Conservation (phyloP, 306 rosid species). For the Bauhinia variegata region DNA sequence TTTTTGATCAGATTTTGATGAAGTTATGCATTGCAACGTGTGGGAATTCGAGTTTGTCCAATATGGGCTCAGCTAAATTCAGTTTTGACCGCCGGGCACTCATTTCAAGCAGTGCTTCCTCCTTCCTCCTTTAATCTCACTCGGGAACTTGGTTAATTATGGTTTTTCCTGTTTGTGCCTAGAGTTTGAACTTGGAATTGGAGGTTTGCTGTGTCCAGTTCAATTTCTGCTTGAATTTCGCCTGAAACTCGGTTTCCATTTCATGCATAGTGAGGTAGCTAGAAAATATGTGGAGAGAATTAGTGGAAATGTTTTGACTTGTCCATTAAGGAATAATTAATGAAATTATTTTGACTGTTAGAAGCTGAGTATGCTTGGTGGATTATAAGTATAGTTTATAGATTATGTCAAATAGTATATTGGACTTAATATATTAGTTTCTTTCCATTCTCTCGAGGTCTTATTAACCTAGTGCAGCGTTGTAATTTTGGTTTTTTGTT, state of each 20-base stretch:
- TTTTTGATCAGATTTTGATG: conserved; percentile 34
- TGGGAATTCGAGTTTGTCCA: conserved; percentile 34
- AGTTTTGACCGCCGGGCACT: conserved; percentile 43
- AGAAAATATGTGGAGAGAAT: conserved; percentile 14
- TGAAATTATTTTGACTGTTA: conserved; percentile 2
- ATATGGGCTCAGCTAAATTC: conserved; percentile 38
- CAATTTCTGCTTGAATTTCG: conserved; percentile 26
- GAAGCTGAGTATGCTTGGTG: conserved; percentile 27
- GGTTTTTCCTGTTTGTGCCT: conserved; percentile 17
- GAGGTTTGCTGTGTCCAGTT: conserved; percentile 15
- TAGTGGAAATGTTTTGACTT: conserved; percentile 8
- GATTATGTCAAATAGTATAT: not conserved
- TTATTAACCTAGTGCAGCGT: not conserved
- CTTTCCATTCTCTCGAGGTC: conserved; percentile 12
- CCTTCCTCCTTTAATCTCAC: conserved; percentile 26
- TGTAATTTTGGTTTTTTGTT: conserved; percentile 27
- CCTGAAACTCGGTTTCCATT: conserved; percentile 19
- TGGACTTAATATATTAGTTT: conserved; percentile 11
- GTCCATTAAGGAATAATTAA: conserved; percentile 11
- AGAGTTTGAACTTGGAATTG: conserved; percentile 37
- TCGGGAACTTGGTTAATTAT: conserved; percentile 13
- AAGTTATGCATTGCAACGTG: conserved; percentile 41
- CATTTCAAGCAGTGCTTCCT: conserved; percentile 32
- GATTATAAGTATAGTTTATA: conserved; percentile 2
- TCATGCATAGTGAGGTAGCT: conserved; percentile 25